phyloP scores from a whole-genome alignment of 176 grass and related monocot species.

The Carex myosuroides region DNA sequence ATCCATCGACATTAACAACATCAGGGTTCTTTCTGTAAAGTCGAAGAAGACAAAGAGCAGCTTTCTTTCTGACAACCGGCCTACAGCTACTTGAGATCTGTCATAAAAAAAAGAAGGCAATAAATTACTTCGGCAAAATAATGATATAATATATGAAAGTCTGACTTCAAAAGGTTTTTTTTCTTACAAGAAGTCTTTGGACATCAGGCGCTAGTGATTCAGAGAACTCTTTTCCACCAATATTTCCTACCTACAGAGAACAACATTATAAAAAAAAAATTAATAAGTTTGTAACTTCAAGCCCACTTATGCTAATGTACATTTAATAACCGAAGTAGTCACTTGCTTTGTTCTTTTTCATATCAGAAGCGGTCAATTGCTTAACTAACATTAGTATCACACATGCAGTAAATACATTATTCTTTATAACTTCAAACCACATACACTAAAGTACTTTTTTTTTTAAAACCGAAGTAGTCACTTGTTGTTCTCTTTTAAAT shows the following conservation, averaged over 20 bases:
- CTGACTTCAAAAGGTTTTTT: neutral
- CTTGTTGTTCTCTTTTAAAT: neutral
- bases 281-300: neutral
- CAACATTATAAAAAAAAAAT: conserved; percentile 3
- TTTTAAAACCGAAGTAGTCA: neutral
- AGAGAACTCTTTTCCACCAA: conserved; percentile 98
- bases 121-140: conserved; percentile 21
- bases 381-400: neutral
- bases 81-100: conserved; percentile 98
- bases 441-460: neutral
- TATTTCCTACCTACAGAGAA: conserved; percentile 95
- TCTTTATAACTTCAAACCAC: neutral
- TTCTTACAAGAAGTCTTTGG: conserved; percentile 90
- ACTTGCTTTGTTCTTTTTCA: neutral
- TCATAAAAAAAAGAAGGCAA: conserved; percentile 16
- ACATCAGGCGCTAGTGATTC: conserved; percentile 98
- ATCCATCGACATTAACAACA: conserved; percentile 96
- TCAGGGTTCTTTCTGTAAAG: conserved; percentile 99
- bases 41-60: conserved; percentile 85
- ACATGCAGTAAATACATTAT: neutral
- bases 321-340: neutral
- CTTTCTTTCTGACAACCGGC: conserved; percentile 97
- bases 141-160: neutral
- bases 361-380: neutral
- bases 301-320: neutral